Evolutionary conservation across 2,329 filamentous ascomycete genomes (phyloP).

Genomic region (Fusarium irregulare): DNA sequence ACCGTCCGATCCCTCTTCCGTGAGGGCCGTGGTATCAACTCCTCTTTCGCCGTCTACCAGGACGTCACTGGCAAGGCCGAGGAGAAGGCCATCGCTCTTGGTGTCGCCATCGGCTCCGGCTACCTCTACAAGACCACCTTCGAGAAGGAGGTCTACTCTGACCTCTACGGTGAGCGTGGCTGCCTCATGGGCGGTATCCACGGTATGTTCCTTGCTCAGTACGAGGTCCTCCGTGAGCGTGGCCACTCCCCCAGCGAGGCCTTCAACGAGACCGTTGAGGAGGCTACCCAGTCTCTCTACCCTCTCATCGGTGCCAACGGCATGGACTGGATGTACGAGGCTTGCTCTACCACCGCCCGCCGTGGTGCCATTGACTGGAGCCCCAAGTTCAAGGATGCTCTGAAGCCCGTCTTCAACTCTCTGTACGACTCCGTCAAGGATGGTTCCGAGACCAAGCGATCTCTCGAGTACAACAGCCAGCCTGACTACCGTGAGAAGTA

Average conservation of each 20-base stretch:
- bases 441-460: slow-evolving; percentile 94
- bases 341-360: slow-evolving; percentile 98
- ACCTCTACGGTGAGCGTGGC: slow-evolving; percentile 99
- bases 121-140: slow-evolving; percentile 99
- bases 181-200: slow-evolving; percentile 99
- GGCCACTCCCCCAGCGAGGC: slow-evolving; percentile 98
- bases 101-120: slow-evolving; percentile 95
- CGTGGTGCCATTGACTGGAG: slow-evolving; percentile 99
- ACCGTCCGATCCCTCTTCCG: slow-evolving; percentile 99
- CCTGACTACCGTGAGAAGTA: slow-evolving; percentile 96
- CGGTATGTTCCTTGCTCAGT: slow-evolving; percentile 99
- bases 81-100: slow-evolving; percentile 96
- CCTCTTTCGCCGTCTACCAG: slow-evolving; percentile 97
- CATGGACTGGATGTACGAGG: slow-evolving; percentile 99
- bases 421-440: slow-evolving; percentile 94
- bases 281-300: slow-evolving; percentile 98
- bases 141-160: slow-evolving; percentile 99
- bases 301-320: slow-evolving; percentile 96
- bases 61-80: slow-evolving; percentile 97
- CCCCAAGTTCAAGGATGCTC: slow-evolving; percentile 93
- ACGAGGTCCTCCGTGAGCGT: slow-evolving; percentile 99
- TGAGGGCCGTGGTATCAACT: slow-evolving; percentile 99
- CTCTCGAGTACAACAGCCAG: slow-evolving; percentile 96
- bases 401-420: slow-evolving; percentile 98
- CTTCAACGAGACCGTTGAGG: slow-evolving; percentile 99